These are phyloP conservation scores for Cubamyces lactineus DNA, from an alignment of 768 basidiomycete genomes.

Conservation along the genomic window DNA sequence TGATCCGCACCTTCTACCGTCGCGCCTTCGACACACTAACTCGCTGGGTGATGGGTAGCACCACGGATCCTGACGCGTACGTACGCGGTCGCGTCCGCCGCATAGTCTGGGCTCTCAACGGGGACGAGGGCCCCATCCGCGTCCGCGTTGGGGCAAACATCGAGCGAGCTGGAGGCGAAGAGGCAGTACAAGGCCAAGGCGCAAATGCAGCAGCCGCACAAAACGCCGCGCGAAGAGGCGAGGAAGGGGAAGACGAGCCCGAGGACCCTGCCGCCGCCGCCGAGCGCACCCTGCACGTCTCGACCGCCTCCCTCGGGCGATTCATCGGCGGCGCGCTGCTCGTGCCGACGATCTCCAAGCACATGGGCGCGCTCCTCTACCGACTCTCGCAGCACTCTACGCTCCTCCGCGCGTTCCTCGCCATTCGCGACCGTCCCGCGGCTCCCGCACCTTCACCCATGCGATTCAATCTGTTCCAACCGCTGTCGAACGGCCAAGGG, in stretches of 20 bases:
- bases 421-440: constrained; percentile 23
- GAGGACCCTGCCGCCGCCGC: constrained; percentile 50
- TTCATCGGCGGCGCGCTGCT: constrained; percentile 70
- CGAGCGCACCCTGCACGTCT: constrained; percentile 59
- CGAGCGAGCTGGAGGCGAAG: constrained; percentile 7
- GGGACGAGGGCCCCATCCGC: constrained; percentile 27
- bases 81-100: constrained; percentile 21
- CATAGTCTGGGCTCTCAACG: constrained; percentile 30
- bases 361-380: constrained; percentile 65
- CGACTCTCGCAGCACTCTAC: constrained; percentile 52
- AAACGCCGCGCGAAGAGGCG: too few relatives aligned
- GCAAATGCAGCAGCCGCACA: constrained; percentile 28
- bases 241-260: constrained; percentile 27
- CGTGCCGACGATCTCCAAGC: constrained; percentile 64
- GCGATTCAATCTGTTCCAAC: constrained; percentile 2
- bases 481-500: constrained; percentile 16
- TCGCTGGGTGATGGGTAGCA: constrained; percentile 29
- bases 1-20: constrained; percentile 33
- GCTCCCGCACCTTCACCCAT: constrained; percentile 8
- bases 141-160: constrained; percentile 30
- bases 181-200: constrained; percentile 4
- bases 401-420: constrained; percentile 39
- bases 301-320: constrained; percentile 63
- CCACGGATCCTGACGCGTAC: neutral
- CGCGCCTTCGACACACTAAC: constrained; percentile 26